These are phyloP conservation scores for Sarocladium strictum DNA, from an alignment of 2,329 filamentous ascomycete genomes.

Conservation along the genomic window DNA sequence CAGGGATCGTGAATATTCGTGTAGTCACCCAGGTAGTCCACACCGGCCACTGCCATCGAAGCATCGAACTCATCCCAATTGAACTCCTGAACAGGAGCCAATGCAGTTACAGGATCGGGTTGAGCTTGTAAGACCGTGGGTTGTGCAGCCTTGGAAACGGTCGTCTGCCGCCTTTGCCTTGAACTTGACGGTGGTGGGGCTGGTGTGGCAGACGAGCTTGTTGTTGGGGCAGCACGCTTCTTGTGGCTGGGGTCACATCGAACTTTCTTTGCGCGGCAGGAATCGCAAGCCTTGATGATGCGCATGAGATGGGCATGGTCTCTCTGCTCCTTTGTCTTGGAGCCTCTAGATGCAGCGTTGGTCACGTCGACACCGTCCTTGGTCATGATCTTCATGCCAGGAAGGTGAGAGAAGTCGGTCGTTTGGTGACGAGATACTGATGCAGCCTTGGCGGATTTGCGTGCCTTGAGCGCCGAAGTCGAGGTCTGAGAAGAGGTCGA, in stretches of 20 bases:
- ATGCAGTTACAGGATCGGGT: not conserved
- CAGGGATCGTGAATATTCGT: slow-evolving; percentile 25
- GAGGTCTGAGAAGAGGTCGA: slow-evolving; percentile 24
- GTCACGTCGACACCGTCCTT: slow-evolving; percentile 58
- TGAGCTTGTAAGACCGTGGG: not conserved
- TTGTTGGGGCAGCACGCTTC: slow-evolving; percentile 32
- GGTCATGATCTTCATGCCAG: slow-evolving; percentile 63
- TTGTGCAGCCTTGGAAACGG: not conserved
- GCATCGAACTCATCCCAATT: slow-evolving; percentile 6
- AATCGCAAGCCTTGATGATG: slow-evolving; percentile 61
- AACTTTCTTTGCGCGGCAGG: slow-evolving; percentile 57
- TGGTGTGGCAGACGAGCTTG: slow-evolving; percentile 8
- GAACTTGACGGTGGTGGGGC: slow-evolving; percentile 8
- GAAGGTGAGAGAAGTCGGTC: slow-evolving; percentile 45
- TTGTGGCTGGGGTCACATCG: slow-evolving; percentile 56
- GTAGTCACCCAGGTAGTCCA: slow-evolving; percentile 1
- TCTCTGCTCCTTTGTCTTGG: slow-evolving; percentile 62
- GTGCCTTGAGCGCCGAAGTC: slow-evolving; percentile 14
- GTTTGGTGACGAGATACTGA: slow-evolving; percentile 22
- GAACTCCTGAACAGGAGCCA: not conserved
- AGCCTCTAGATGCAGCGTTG: slow-evolving; percentile 54
- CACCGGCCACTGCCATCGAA: not conserved
- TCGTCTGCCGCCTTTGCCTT: slow-evolving; percentile 11
- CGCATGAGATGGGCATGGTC: slow-evolving; percentile 62
- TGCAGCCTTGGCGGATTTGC: not conserved